Conservation (phyloP, 805 yeast genomes). For the Metschnikowia arizonensis region DNA sequence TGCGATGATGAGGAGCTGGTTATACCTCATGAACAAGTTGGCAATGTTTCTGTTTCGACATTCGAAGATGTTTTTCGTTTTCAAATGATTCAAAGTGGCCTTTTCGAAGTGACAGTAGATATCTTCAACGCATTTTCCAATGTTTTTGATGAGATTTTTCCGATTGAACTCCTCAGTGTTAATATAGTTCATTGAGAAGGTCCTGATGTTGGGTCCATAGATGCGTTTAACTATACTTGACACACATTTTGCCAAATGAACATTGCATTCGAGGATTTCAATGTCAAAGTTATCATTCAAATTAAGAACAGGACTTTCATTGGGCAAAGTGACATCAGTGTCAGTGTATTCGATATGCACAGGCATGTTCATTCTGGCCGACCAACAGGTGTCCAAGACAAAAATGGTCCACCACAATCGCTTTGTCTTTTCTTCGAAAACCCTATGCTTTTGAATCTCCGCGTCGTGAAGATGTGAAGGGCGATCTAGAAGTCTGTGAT, state of each 20-base stretch:
- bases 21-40: conserved; percentile 34
- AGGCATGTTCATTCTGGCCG: conserved; percentile 36
- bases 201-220: conserved; percentile 39
- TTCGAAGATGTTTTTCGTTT: conserved; percentile 20
- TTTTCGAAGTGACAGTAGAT: conserved; percentile 31
- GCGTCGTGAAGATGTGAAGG: conserved; percentile 7
- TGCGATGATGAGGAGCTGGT: conserved; percentile 30
- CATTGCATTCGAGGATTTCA: conserved; percentile 32
- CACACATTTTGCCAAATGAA: conserved; percentile 37
- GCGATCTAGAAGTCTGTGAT: conserved; percentile 28
- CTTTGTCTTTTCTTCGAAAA: conserved; percentile 27
- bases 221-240: conserved; percentile 33
- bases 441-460: conserved; percentile 4
- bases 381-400: conserved; percentile 38
- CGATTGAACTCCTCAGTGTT: conserved; percentile 40
- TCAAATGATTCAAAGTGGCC: conserved; percentile 25
- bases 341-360: conserved; percentile 41
- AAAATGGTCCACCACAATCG: conserved; percentile 43
- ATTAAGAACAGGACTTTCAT: conserved; percentile 26
- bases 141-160: conserved; percentile 29
- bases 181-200: conserved; percentile 38
- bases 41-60: conserved; percentile 25
- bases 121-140: conserved; percentile 26
- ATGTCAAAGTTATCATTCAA: conserved; percentile 30
- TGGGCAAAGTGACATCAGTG: conserved; percentile 41